Conservation (phyloP, 1,284 basidiomycete genomes). For the Meripilus lineatus region DNA sequence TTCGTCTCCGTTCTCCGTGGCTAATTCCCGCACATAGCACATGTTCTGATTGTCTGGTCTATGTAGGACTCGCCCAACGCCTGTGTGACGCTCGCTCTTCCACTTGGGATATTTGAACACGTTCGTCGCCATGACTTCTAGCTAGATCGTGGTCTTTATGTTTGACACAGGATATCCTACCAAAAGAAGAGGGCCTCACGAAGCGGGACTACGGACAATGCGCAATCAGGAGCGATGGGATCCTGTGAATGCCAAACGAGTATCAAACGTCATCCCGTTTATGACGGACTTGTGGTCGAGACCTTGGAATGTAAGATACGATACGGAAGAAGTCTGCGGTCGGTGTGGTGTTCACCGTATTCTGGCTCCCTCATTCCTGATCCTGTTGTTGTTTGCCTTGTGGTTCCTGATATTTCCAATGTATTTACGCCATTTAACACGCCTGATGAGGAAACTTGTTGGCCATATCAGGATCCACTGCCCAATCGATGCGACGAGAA, state of each 20-base stretch:
- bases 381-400: no score
- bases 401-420: no score
- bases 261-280: no score
- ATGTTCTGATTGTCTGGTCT: not conserved
- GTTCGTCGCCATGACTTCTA: slow-evolving; percentile 26
- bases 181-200: slow-evolving; percentile 53
- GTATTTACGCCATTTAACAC: no score
- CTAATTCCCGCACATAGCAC: not conserved
- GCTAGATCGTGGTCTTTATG: not conserved
- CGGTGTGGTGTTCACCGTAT: no score
- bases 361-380: no score
- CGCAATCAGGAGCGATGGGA: slow-evolving; percentile 61
- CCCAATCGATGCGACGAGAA: no score
- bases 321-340: no score
- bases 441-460: no score
- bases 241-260: slow-evolving; percentile 34
- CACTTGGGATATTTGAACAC: slow-evolving; percentile 69
- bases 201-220: slow-evolving; percentile 59
- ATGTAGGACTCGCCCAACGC: slow-evolving; percentile 69
- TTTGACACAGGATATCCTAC: slow-evolving; percentile 51
- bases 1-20: slow-evolving; percentile 15
- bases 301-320: no score
- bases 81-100: slow-evolving; percentile 69
- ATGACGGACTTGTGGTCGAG: no score
- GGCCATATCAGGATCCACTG: no score